Evolutionary conservation across 805 yeast genomes (phyloP).

Genomic region (Cyberlindnera xishuangbannaensis): DNA sequence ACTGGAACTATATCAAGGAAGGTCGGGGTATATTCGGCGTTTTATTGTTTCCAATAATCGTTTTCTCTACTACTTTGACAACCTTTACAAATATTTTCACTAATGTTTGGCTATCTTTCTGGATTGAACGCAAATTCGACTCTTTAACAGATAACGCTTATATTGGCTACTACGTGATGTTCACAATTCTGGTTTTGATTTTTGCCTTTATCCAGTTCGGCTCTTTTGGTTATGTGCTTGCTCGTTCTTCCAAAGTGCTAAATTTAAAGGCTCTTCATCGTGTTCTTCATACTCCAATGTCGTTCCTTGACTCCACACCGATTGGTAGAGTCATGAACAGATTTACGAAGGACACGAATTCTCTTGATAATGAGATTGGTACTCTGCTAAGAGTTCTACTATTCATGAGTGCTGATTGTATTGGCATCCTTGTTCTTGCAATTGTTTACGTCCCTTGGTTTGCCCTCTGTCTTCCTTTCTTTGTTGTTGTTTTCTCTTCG

Average conservation of each 20-base stretch:
- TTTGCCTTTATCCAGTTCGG: slow-evolving; percentile 40
- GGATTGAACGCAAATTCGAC: slow-evolving; percentile 54
- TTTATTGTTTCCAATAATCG: slow-evolving; percentile 21
- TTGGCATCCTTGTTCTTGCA: slow-evolving; percentile 57
- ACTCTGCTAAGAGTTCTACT: slow-evolving; percentile 55
- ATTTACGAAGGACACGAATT: slow-evolving; percentile 60
- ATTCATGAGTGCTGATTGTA: slow-evolving; percentile 36
- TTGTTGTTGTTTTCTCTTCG: slow-evolving; percentile 35
- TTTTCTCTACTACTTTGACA: slow-evolving; percentile 21
- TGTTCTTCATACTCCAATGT: slow-evolving; percentile 69
- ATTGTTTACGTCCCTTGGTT: slow-evolving; percentile 70
- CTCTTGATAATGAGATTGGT: slow-evolving; percentile 67
- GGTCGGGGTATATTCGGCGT: slow-evolving; percentile 38
- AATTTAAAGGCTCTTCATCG: slow-evolving; percentile 45
- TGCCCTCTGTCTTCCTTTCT: slow-evolving; percentile 54
- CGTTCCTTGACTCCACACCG: slow-evolving; percentile 77
- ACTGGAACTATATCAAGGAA: slow-evolving; percentile 28
- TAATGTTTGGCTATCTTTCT: slow-evolving; percentile 72
- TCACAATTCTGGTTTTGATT: slow-evolving; percentile 26
- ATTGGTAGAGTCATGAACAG: slow-evolving; percentile 27
- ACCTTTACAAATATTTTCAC: slow-evolving; percentile 54
- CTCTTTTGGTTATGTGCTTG: slow-evolving; percentile 9
- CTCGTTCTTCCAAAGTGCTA: slow-evolving; percentile 11
- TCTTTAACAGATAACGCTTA: slow-evolving; percentile 43
- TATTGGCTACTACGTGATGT: slow-evolving; percentile 58